Conservation (phyloP, 495 filamentous ascomycete genomes). For the Talaromyces borbonicus region DNA sequence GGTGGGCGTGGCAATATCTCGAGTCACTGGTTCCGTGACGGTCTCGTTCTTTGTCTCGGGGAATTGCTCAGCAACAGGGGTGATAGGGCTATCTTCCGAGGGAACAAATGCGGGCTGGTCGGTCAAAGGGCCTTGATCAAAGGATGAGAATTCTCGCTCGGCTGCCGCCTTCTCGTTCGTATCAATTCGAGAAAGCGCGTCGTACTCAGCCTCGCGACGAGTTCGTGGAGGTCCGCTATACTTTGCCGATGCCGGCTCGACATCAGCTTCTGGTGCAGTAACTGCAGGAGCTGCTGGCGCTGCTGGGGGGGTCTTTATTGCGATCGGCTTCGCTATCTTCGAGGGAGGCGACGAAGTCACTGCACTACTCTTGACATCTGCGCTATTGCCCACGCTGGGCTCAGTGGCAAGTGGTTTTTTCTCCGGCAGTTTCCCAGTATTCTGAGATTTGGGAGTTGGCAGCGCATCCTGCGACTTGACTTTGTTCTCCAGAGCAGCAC, state of each 20-base stretch:
- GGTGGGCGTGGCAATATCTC: constrained; percentile 10
- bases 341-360: constrained; percentile 16
- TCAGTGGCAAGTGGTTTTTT: constrained; percentile 31
- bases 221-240: constrained; percentile 35
- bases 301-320: constrained; percentile 11
- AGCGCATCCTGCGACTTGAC: constrained; percentile 27
- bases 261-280: constrained; percentile 16
- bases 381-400: constrained; percentile 9
- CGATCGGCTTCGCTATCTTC: constrained; percentile 3
- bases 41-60: constrained; percentile 2
- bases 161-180: constrained; percentile 57
- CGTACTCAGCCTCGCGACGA: constrained; percentile 39
- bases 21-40: neutral
- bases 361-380: constrained; percentile 7
- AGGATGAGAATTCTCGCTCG: constrained; percentile 65
- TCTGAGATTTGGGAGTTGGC: constrained; percentile 16
- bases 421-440: constrained; percentile 6
- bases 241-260: constrained; percentile 14
- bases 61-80: constrained; percentile 10
- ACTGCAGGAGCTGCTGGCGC: constrained; percentile 18
- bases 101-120: constrained; percentile 84
- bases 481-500: constrained; percentile 39
- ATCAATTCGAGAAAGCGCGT: constrained; percentile 49
- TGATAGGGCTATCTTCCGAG: constrained; percentile 38
- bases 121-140: constrained; percentile 80